phyloP scores from a whole-genome alignment of 345 rosid genomes.

The Hevea brasiliensis region DNA sequence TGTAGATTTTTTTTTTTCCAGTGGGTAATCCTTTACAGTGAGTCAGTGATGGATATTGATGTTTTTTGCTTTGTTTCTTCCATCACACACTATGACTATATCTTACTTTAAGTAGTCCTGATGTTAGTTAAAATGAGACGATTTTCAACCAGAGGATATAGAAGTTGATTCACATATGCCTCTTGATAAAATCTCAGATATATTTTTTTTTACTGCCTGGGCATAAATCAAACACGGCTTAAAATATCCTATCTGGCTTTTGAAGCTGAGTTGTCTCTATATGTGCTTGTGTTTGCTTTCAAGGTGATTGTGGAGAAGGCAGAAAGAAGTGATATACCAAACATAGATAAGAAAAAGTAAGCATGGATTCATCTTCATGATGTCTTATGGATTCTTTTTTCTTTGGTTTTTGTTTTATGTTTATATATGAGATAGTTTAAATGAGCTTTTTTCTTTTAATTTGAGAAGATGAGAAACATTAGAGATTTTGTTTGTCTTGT shows the following conservation, averaged over 20 bases:
- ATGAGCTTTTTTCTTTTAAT: not conserved
- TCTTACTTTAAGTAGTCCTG: not conserved
- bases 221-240: no score
- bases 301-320: constrained; percentile 97
- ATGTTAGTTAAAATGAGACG: not conserved
- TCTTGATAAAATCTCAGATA: not conserved
- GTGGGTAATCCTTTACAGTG: not conserved
- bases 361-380: constrained; percentile 1
- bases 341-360: constrained; percentile 95
- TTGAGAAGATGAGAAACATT: not conserved
- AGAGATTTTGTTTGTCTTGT: not conserved
- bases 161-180: not conserved
- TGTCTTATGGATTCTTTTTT: not conserved
- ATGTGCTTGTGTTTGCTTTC: constrained; percentile 15
- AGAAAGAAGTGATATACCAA: constrained; percentile 90
- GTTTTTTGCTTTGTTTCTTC: not conserved
- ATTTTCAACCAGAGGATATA: not conserved
- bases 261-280: constrained; percentile 13
- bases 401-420: not conserved
- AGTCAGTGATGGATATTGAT: not conserved
- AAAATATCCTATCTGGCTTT: not conserved
- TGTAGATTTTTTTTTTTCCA: not conserved
- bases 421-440: not conserved
- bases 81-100: not conserved
- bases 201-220: not conserved